Base-by-base conservation (phyloP, 2,329 filamentous ascomycete genomes). In the Fusarium aywerte region DNA sequence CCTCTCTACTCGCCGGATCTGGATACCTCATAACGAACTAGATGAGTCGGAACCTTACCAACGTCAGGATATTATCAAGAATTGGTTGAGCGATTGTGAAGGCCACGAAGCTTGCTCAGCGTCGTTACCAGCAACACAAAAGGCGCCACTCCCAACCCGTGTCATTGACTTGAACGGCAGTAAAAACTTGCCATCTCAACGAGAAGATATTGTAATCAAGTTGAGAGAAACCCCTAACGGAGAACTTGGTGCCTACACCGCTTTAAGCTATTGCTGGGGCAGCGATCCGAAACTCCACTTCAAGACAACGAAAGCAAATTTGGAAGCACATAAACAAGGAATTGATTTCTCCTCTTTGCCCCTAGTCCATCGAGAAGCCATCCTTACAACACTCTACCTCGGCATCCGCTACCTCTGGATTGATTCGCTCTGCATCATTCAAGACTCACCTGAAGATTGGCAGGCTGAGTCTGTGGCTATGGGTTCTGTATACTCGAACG, bases 251-350 rank as follows among this genome's bases (percentile, higher is more conserved):
- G 21, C 23, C 0, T 63, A 64, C 5, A 63, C 29, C 2, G n/a
- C 59, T 11, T 8, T 64, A 0, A 63, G 60, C 11, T 63, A 63
- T 27, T 63, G 60, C 6, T 63, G 51, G 59, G 60, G 60, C 1
- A 43, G 33, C 2, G 36, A 58, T 4, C 23, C 43, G 7, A 7
- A 50, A 3, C 15, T 16, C 0, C 58, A 58, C 31, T 58, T 58
- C 42, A 63, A 18, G 16, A 63, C 43, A 0, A 50, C 52, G 1
- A n/a, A 4, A 0, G n/a, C 31, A 1, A 62, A 18, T 5, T 7
- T 63, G 4, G 12, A 35, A 0, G 20, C 25, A 6, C 7, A 58
- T 3, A 27, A 50, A 21, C 5, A 35, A 12, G 18, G 31, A 11
- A 50, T 59, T 0, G 2, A 13, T 0, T 56, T 58, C 16, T 59